phyloP scores from a whole-genome alignment of 139 green algal genomes.

The Edaphochlamys debaryana region DNA sequence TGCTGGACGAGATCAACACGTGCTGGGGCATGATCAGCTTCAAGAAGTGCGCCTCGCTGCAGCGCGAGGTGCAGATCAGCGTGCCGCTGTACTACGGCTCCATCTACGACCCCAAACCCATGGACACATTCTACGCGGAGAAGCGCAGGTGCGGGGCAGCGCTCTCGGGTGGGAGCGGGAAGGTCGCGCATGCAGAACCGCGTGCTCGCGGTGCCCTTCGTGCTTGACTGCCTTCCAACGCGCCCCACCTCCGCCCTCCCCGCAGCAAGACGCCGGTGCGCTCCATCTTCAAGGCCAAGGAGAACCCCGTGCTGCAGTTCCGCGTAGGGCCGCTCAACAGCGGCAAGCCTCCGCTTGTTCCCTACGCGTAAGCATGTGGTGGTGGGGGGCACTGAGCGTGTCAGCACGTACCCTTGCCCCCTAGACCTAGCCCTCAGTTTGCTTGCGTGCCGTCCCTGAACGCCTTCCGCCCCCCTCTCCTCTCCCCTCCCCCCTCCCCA shows the following conservation, averaged over 20 bases:
- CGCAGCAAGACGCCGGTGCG: conserved; percentile 25
- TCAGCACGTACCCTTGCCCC: no score
- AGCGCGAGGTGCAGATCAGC: conserved; percentile 51
- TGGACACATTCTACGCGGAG: conserved; percentile 50
- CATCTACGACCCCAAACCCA: conserved; percentile 44
- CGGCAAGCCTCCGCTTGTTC: conserved; percentile 46
- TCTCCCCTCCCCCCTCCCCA: background rate
- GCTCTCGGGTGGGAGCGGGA: no score
- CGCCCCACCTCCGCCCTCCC: background rate
- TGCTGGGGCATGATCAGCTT: conserved; percentile 68
- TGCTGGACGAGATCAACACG: conserved; percentile 66
- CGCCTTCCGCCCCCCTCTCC: background rate
- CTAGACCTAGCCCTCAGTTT: no score
- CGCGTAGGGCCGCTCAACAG: conserved; percentile 28
- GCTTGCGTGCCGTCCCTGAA: no score
- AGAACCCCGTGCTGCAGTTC: conserved; percentile 53
- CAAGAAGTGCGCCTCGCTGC: conserved; percentile 46
- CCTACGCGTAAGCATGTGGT: conserved; percentile 37
- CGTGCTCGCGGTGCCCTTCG: background rate
- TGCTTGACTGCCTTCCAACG: background rate
- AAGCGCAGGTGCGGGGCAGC: conserved; percentile 14
- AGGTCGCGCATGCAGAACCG: background rate
- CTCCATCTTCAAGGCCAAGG: conserved; percentile 29
- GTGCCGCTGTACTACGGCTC: conserved; percentile 56
- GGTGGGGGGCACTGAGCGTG: no score